Conservation (phyloP, 1,284 basidiomycete genomes). For the Rhodotorula sp. region DNA sequence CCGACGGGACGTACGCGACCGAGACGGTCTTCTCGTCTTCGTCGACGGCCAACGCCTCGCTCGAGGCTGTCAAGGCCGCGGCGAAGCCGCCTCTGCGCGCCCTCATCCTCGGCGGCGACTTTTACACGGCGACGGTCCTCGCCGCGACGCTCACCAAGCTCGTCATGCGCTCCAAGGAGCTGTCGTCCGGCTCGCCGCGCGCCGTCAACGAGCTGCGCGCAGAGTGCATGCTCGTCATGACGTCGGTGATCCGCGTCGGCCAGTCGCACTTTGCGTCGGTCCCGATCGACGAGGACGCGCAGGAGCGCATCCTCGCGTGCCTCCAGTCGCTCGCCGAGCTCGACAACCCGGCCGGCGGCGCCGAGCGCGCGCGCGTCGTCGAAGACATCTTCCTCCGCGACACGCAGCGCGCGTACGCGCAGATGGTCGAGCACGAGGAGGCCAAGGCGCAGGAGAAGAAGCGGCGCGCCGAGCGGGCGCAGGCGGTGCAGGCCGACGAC, state of each 20-base stretch:
- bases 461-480: conserved; percentile 71
- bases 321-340: conserved; percentile 76
- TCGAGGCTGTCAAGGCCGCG: conserved; percentile 80
- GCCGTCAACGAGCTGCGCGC: conserved; percentile 76
- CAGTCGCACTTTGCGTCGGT: conserved; percentile 92
- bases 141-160: conserved; percentile 89
- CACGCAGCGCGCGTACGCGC: conserved; percentile 88
- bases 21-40: conserved; percentile 78
- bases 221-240: conserved; percentile 99
- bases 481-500: conserved; percentile 87
- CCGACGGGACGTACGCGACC: conserved; percentile 97
- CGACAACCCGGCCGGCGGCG: conserved; percentile 8
- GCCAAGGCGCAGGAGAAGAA: conserved; percentile 87
- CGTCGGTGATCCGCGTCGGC: conserved; percentile 91
- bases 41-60: conserved; percentile 62
- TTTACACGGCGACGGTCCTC: conserved; percentile 91
- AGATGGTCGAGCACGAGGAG: conserved; percentile 91
- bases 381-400: conserved; percentile 89
- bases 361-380: conserved; percentile 52
- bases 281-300: conserved; percentile 96
- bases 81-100: conserved; percentile 87
- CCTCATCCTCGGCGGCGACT: conserved; percentile 90
- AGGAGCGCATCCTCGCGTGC: conserved; percentile 95
- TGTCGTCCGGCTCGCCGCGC: conserved; percentile 59
- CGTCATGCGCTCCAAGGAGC: conserved; percentile 74